These are phyloP conservation scores for Dittrichia graveolens DNA, from an alignment of 129 eudicot genomes.

Conservation along the genomic window DNA sequence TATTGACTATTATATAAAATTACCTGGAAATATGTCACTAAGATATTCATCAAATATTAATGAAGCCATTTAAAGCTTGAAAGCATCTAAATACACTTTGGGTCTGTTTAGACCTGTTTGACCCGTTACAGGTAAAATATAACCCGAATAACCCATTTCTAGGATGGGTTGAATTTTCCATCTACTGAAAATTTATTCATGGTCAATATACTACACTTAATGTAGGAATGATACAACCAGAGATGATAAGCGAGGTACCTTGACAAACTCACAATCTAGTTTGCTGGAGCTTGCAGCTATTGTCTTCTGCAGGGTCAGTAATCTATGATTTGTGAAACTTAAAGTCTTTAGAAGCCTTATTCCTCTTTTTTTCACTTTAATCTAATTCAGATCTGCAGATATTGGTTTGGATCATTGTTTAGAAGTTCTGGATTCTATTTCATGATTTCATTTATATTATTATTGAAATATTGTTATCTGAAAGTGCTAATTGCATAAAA, in stretches of 20 bases:
- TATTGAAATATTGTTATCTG: background rate
- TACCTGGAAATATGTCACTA: background rate
- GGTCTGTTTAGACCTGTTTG: constrained; percentile 5
- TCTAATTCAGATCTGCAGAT: constrained; percentile 5
- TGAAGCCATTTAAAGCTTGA: background rate
- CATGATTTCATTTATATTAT: constrained; percentile 8
- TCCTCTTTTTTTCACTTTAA: background rate
- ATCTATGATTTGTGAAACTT: constrained; percentile 7
- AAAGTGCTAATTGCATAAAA: background rate
- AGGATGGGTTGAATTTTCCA: background rate
- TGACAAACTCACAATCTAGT: constrained; percentile 63
- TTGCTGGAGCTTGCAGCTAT: constrained; percentile 92
- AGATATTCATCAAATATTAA: background rate
- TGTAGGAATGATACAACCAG: constrained; percentile 63
- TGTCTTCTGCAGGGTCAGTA: constrained; percentile 77
- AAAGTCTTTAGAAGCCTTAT: background rate
- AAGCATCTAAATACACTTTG: background rate
- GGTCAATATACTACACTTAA: constrained; percentile 22
- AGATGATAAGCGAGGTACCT: constrained; percentile 74
- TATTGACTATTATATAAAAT: background rate
- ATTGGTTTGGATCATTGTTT: constrained; percentile 6
- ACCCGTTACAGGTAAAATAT: background rate
- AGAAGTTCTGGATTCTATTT: constrained; percentile 1
- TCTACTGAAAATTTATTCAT: constrained; percentile 16
- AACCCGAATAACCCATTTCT: background rate